phyloP scores from a whole-genome alignment of 139 green algal genomes.

The Auxenochlorella pyrenoidosa region DNA sequence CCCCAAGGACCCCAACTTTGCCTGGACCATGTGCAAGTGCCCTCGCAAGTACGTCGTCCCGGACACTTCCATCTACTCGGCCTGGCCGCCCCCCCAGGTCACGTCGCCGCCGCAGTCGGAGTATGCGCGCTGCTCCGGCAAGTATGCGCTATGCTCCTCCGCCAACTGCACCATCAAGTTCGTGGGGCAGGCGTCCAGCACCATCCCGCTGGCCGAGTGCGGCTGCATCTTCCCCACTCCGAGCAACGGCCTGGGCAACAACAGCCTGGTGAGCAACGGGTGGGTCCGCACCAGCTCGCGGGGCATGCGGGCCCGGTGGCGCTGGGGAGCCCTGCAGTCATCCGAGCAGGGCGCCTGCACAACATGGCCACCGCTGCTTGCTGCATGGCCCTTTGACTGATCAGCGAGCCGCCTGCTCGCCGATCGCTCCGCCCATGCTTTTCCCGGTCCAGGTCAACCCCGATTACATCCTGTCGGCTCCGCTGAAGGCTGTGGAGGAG shows the following conservation, averaged over 20 bases:
- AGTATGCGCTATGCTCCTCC: not conserved
- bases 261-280: not conserved
- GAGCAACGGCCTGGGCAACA: slow-evolving; percentile 16
- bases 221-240: slow-evolving; percentile 21
- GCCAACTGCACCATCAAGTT: slow-evolving; percentile 30
- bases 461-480: not conserved
- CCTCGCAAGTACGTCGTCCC: not conserved
- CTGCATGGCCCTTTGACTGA: too few relatives aligned
- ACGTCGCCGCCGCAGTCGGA: not conserved
- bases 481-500: not conserved
- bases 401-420: not conserved
- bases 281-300: too few relatives aligned
- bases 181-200: not conserved
- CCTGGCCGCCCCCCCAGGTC: not conserved
- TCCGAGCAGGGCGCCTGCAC: too few relatives aligned
- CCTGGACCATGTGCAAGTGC: too few relatives aligned
- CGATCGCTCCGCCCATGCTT: too few relatives aligned
- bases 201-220: slow-evolving; percentile 22
- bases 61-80: not conserved
- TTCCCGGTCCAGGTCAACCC: slow-evolving; percentile 2
- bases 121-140: not conserved
- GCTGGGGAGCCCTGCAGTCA: too few relatives aligned
- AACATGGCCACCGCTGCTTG: too few relatives aligned
- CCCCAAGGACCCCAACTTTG: too few relatives aligned
- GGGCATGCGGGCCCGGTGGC: too few relatives aligned